Evolutionary conservation across 2,329 filamentous ascomycete species (phyloP), one percentile per base, ranked within the genome.

Genomic region (Dothidotthia symphoricarpi): DNA sequence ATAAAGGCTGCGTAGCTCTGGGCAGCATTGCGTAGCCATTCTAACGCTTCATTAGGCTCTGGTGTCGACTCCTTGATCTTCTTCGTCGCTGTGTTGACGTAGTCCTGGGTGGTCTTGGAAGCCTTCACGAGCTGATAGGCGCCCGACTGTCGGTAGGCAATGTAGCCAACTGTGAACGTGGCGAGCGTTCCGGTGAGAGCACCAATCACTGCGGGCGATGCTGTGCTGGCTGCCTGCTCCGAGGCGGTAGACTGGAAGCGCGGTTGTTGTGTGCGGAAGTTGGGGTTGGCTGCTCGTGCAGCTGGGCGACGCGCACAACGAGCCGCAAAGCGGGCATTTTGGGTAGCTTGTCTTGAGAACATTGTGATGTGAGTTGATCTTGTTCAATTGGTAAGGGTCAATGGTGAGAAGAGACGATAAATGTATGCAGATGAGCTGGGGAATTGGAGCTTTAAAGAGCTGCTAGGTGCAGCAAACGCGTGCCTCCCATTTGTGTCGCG

Each of bases 1-100:
- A 90, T 77, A 73, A 83, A 86, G 3, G 71, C 72, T 2, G 83
- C 82, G 57, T 89, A 89, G 16, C 80, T 80, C 58, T 80, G 80
- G 17, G 80, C 79, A 10, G 82, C 81, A 40, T 80, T 70, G 55
- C 81, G 80, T 43, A 89, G 75, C 69, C 77, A 82, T 43, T 76
- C 67, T 26, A 86, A 70, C 1, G 84, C 83, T 63, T 86, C 75
- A 46, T 85, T 83, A 11, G 82, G 75, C 43, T 80, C 75, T 0
- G 85, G 85, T 0, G 83, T 78, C 30, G 75, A 73, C 38, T 82
- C 67, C 48, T 82, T 76, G 5, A 85, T 70, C 58, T 80, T 80
- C 49, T 80, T 69, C 24, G 77, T 75, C 1, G 82, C 76, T 6
- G 74, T 71, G 26, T 81, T 68, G 63, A 84, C 78, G 57, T 84